These are phyloP conservation scores for Trichomonascus vanleenenianus DNA, from an alignment of 805 yeast species.

Conservation along the genomic window DNA sequence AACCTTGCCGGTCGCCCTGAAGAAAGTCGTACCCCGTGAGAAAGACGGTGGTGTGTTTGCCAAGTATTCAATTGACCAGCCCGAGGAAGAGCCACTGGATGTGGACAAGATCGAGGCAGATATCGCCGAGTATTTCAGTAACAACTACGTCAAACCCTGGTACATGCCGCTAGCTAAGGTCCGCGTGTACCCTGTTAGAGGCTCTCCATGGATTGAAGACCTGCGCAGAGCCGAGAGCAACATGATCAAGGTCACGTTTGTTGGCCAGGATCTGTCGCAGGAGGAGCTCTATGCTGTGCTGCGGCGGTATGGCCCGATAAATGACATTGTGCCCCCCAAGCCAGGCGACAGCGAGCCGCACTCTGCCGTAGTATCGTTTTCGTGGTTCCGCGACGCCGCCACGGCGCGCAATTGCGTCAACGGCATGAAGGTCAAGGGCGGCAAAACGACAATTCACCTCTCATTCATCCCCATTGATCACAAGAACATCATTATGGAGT, in stretches of 20 bases:
- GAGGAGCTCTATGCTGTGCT: slow-evolving; percentile 75
- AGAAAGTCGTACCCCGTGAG: slow-evolving; percentile 57
- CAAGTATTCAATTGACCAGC: slow-evolving; percentile 55
- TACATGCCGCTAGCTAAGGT: slow-evolving; percentile 33
- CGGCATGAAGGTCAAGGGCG: slow-evolving; percentile 48
- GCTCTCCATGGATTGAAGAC: slow-evolving; percentile 96
- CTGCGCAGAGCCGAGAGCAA: slow-evolving; percentile 67
- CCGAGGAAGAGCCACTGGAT: slow-evolving; percentile 23
- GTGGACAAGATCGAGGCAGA: slow-evolving; percentile 46
- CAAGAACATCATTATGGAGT: slow-evolving; percentile 38
- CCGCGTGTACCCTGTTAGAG: slow-evolving; percentile 70
- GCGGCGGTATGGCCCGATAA: slow-evolving; percentile 79
- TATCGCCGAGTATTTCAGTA: slow-evolving; percentile 37
- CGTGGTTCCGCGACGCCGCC: slow-evolving; percentile 57
- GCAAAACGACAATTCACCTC: slow-evolving; percentile 62
- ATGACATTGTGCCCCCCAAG: slow-evolving; percentile 57
- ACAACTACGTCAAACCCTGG: slow-evolving; percentile 22
- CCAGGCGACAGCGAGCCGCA: slow-evolving; percentile 41
- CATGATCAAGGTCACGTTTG: slow-evolving; percentile 57
- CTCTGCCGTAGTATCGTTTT: slow-evolving; percentile 49
- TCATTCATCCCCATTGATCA: slow-evolving; percentile 59
- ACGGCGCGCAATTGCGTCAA: slow-evolving; percentile 88
- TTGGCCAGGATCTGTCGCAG: slow-evolving; percentile 69
- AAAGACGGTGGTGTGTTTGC: slow-evolving; percentile 96
- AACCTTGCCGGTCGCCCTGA: slow-evolving; percentile 34